These are phyloP conservation scores for Coemansia asiatica DNA, from an alignment of 192 early-diverging fungal genomes.

Conservation along the genomic window DNA sequence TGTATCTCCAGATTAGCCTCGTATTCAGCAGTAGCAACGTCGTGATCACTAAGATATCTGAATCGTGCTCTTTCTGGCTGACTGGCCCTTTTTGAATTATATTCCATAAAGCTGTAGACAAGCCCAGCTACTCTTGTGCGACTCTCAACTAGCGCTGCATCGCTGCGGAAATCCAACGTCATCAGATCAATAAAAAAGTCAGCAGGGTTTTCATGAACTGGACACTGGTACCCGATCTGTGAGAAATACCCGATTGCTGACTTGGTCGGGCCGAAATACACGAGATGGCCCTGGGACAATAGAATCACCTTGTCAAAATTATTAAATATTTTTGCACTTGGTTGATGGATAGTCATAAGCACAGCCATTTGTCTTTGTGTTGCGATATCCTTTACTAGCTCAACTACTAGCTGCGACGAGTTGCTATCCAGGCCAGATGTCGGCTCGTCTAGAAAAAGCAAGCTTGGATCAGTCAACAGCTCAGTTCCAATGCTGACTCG, in stretches of 20 bases:
- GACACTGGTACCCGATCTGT: slow-evolving; percentile 60
- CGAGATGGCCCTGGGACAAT: slow-evolving; percentile 60
- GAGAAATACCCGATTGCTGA: slow-evolving; percentile 52
- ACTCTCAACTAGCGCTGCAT: slow-evolving; percentile 30
- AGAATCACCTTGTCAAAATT: slow-evolving; percentile 80
- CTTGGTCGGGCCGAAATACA: slow-evolving; percentile 61
- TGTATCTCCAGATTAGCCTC: not conserved
- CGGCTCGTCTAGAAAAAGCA: slow-evolving; percentile 60
- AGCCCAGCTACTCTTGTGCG: slow-evolving; percentile 41
- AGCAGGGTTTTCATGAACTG: slow-evolving; percentile 68
- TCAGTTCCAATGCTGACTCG: slow-evolving; percentile 52
- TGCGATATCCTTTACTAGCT: slow-evolving; percentile 61
- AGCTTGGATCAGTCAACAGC: slow-evolving; percentile 56
- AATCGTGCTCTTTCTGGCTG: not conserved
- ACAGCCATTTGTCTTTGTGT: slow-evolving; percentile 62
- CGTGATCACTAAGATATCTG: slow-evolving; percentile 3
- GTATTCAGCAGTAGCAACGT: not conserved
- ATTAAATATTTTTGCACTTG: slow-evolving; percentile 76
- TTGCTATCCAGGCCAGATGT: slow-evolving; percentile 71
- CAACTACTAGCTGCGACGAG: slow-evolving; percentile 63
- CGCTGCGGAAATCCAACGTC: slow-evolving; percentile 52
- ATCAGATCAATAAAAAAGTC: slow-evolving; percentile 70
- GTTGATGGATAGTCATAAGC: slow-evolving; percentile 90
- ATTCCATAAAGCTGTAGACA: slow-evolving; percentile 25
- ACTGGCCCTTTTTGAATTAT: slow-evolving; percentile 16